Percentiles rank a stretch among this genome's conserved stretches.
Conservation (phyloP, 371 early-diverging fungal species). For the Chytridium lagenaria region DNA sequence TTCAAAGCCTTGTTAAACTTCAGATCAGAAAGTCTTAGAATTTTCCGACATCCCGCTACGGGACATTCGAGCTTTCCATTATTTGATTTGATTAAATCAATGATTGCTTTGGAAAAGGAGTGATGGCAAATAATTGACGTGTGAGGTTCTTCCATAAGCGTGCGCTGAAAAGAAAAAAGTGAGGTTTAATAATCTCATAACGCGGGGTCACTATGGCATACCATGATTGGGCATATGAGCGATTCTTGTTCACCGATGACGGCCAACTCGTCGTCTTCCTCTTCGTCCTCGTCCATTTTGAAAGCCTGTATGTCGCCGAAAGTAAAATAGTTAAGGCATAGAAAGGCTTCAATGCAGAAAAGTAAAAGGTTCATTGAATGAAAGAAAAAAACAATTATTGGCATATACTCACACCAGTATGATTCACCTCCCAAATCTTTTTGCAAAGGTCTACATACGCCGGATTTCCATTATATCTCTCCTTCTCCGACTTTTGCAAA, state of each 20-base stretch:
- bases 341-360: too few relatives aligned
- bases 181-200: background rate
- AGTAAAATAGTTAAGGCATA: too few relatives aligned
- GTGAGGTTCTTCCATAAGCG: constrained; percentile 15
- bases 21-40: background rate
- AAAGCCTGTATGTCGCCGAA: constrained; percentile 6
- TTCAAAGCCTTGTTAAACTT: background rate
- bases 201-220: too few relatives aligned
- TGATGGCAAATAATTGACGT: constrained; percentile 14
- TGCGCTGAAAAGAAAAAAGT: constrained; percentile 2
- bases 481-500: background rate
- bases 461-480: background rate
- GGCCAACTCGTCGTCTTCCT: constrained; percentile 8
- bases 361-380: too few relatives aligned
- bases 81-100: background rate
- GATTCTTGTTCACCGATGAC: constrained; percentile 7
- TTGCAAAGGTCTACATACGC: constrained; percentile 2
- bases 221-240: constrained; percentile 7
- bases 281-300: background rate
- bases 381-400: background rate
- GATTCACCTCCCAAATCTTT: constrained; percentile 6
- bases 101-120: background rate
- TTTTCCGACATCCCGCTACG: background rate
- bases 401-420: constrained; percentile 14
- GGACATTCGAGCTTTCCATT: constrained; percentile 11